phyloP scores from a whole-genome alignment of 2,329 filamentous ascomycete species.

The Cladosporium sp. region DNA sequence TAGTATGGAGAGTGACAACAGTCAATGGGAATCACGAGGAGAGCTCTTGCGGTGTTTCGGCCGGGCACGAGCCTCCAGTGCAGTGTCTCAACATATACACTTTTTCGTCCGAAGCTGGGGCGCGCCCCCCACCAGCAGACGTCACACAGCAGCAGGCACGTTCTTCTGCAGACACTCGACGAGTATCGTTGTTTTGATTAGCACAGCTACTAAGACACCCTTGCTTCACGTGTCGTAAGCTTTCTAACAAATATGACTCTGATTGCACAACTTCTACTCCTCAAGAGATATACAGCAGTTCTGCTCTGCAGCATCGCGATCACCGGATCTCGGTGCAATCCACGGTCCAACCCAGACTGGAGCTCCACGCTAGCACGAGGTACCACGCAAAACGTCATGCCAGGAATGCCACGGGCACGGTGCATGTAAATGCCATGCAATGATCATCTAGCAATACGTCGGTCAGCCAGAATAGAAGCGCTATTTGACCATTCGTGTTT shows the following conservation, averaged over 20 bases:
- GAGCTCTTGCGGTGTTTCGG: background rate
- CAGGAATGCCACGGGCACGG: background rate
- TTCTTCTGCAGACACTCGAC: background rate
- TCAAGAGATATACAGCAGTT: background rate
- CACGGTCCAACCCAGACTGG: background rate
- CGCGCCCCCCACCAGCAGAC: conserved; percentile 5
- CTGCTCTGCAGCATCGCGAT: background rate
- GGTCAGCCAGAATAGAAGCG: no score
- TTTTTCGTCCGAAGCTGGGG: conserved; percentile 10
- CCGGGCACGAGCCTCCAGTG: background rate
- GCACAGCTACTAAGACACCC: no score
- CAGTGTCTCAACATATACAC: conserved; percentile 10
- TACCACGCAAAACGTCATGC: background rate
- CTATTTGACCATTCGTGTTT: no score
- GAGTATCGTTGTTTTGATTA: background rate
- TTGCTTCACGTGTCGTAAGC: background rate
- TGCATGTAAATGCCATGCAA: no score
- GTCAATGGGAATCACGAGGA: background rate
- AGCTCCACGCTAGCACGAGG: background rate
- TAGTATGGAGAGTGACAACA: background rate
- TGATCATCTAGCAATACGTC: background rate
- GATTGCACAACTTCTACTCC: background rate
- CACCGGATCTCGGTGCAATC: conserved; percentile 1
- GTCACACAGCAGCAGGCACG: background rate
- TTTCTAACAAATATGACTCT: background rate